phyloP scores from a whole-genome alignment of 495 filamentous ascomycete species.

The Penicillium longicatenatum region DNA sequence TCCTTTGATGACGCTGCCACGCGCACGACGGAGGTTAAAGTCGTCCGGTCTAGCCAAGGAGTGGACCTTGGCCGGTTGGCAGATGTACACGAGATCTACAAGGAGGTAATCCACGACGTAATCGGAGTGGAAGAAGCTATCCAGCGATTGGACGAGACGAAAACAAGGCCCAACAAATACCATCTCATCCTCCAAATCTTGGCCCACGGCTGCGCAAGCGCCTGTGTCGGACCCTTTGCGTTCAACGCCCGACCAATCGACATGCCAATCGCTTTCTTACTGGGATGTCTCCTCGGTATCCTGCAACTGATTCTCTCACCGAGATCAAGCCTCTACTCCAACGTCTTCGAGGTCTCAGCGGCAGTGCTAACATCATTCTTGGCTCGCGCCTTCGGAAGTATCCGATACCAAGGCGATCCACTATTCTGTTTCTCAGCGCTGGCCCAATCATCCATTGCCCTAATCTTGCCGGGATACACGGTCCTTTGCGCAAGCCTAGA shows the following conservation, averaged over 20 bases:
- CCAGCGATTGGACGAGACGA: conserved; percentile 65
- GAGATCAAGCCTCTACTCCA: conserved; percentile 72
- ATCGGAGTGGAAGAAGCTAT: conserved; percentile 86
- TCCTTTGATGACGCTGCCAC: conserved; percentile 89
- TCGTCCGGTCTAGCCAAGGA: conserved; percentile 74
- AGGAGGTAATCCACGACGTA: conserved; percentile 87
- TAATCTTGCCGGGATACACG: conserved; percentile 89
- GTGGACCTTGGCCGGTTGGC: conserved; percentile 83
- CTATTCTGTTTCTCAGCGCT: conserved; percentile 91
- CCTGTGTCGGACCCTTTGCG: conserved; percentile 80
- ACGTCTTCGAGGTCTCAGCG: conserved; percentile 90
- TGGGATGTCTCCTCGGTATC: conserved; percentile 80
- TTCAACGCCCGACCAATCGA: conserved; percentile 87
- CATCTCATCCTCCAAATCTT: conserved; percentile 71
- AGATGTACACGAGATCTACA: conserved; percentile 88
- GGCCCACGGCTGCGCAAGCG: conserved; percentile 83
- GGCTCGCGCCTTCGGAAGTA: conserved; percentile 83
- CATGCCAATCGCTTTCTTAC: conserved; percentile 81
- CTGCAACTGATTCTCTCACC: conserved; percentile 82
- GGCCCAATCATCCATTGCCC: conserved; percentile 85
- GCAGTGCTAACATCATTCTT: conserved; percentile 89
- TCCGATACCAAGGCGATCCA: conserved; percentile 57
- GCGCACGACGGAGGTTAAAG: conserved; percentile 91
- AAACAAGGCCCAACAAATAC: conserved; percentile 62
- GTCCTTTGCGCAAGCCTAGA: conserved; percentile 84